Evolutionary conservation across 2,329 filamentous ascomycete species (phyloP), one percentile per base, ranked within the genome.

Genomic region (Arthroderma uncinatum): DNA sequence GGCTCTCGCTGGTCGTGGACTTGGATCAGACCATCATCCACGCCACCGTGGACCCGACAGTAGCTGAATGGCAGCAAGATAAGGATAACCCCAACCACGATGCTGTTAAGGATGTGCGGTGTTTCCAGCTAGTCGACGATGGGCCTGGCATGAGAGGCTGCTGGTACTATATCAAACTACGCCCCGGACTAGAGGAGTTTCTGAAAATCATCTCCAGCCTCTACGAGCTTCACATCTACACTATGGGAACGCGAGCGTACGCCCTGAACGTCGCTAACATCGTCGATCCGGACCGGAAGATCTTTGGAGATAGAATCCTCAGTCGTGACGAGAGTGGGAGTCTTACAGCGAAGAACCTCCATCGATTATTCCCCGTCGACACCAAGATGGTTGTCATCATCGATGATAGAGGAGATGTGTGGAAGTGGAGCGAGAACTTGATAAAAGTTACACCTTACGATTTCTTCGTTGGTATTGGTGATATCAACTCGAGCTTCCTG

Each of bases 341-440:
- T 70, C 84, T 97, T 70, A 88, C 86, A 2, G 84, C 87, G 59
- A 98, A 98, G 78, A 93, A 85, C 63, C 76, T 98, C 30, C 87
- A 93, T 67, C 83, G 93, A 6, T 74, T 98, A 12, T 98, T 98
- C 70, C 93, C 94, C 4, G 89, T 95, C 59, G 94, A 94, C 72
- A 97, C 92, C 4, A 92, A 95, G 72, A 98, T 98, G 93, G 94
- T 96, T 0, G 91, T 96, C 58, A 96, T 98, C 65, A 98, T 98
- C 62, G 93, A 98, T 68, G 93, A 98, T 71, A 83, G 93, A 63
- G 89, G 89, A 55, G 93, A 98, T 69, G 92, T 98, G 6, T 98
- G 93, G 93, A 83, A 85, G 63, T 97, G 95, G 79, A 86, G 87
- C 64, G 82, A 87, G 4, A 96, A 98, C 66, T 80, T 98, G 36